Evolutionary conservation across 83 land plant species (phyloP), one percentile per base, ranked within the genome.

Genomic region (Picea mariana): DNA sequence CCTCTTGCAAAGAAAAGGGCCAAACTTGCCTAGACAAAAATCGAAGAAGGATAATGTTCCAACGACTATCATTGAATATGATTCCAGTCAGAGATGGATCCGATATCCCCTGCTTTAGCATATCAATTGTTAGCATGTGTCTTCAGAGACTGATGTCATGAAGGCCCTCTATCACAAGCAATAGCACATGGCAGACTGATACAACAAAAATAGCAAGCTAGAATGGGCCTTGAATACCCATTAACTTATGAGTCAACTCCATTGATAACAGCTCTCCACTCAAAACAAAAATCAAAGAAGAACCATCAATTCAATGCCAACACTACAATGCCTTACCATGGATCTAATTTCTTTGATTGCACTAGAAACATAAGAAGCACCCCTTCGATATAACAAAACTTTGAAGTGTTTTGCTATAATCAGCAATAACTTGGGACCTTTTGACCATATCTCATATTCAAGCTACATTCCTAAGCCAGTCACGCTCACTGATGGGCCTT

Each of bases 191-290:
- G 80, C 99, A 95, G 75, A 95, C 86, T 16, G 99, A 93, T 47
- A 93, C 88, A 40, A 97, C 90, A 65, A 97, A 93, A 78, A 97
- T 92, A 21, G 97, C 99, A 82, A 97, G 95, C 99, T 97, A 97
- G 80, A 89, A 87, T 66, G 82, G 85, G 83, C 87, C 91, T 95
- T 92, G 99, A 38, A 97, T 88, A 76, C 89, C 87, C 99, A 95
- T 97, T 66, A 95, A 49, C 83, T 97, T 98, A 85, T 93, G 95
- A 80, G 98, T 95, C 83, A 97, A 81, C 64, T 95, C 97, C 13
- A 94, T 91, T 69, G 95, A 92, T 62, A 95, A 72, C 31, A 87
- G 23, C 68, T 95, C 98, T 31, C 98, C 95, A 83, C 82, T 82
- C 34, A 95, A 21, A 16, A 94, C 92, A 79, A 94, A 83, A 65